Evolutionary conservation across 345 rosid species (phyloP), one percentile per base, ranked within the genome.

Genomic region (Streptanthus diversifolius): DNA sequence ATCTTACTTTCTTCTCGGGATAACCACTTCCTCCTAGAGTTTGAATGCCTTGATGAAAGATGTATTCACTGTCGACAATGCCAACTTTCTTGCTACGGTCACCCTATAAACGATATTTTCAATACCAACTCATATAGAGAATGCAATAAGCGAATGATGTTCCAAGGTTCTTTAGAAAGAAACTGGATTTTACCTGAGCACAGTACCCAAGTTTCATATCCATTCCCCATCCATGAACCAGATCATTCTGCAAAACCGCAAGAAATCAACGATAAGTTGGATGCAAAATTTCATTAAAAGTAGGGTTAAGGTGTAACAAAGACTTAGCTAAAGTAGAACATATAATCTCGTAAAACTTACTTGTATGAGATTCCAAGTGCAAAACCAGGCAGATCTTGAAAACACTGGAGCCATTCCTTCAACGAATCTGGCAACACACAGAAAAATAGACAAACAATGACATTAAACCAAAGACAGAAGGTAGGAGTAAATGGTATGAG

Each of bases 401-500:
- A 95, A 91, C 58, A 95, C 99, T 1, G 99, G 99, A 79, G 99
- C 99, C 99, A 95, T 95, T 25, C 99, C 99, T 79, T 95, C 99
- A 57, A 95, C 98, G 86, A 95, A 95, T 66, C 99, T 95, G 67
- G 15, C 75, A 53, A 15, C 52, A 55, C 2, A 39, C 8, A 40
- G 2, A 52, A 39, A 39, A 1, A 12, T 19, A 35, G 43, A 25
- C 22, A 43, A 7, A 43, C 1, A 49, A 49, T 21, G 54, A 49
- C 29, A 19, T 19, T 19, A 21, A 48, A 4, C 27, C 27, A 48
- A 19, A 21, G 27, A 21, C 5, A 49, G 7, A 5, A 49, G 30
- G 55, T 19, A 14, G 53, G 52, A 17, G 49, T 15, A 44, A 44
- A 18, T 8, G 24, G 24, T 45, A 9, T 37, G 5, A 2, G 19